Conservation (phyloP, 75 land plant genomes). For the Pinus albicaulis region DNA sequence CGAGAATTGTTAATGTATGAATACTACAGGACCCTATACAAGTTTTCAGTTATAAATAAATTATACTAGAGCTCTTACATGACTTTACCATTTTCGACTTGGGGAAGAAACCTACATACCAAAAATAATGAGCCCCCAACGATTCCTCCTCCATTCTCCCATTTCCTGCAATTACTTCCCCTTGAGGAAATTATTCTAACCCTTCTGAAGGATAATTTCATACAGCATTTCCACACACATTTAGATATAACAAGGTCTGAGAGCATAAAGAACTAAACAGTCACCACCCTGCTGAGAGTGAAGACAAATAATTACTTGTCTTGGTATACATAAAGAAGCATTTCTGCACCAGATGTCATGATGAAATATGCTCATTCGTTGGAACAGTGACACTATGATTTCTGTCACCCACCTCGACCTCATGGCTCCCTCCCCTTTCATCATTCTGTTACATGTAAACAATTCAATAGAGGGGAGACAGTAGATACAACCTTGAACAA, state of each 20-base stretch:
- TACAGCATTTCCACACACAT: background rate
- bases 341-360: background rate
- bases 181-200: background rate
- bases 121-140: background rate
- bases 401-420: background rate
- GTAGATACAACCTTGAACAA: background rate
- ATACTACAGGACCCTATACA: background rate
- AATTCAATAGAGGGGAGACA: background rate
- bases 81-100: background rate
- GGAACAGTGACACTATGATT: background rate
- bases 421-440: slow-evolving; percentile 6
- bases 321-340: background rate
- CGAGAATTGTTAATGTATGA: no score
- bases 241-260: background rate
- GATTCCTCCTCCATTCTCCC: background rate
- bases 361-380: slow-evolving; percentile 9
- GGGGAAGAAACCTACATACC: background rate
- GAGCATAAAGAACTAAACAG: background rate
- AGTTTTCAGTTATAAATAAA: background rate
- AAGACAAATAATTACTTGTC: background rate
- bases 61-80: background rate
- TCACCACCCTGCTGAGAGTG: background rate
- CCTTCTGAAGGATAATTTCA: background rate
- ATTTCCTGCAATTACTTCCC: slow-evolving; percentile 7
- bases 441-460: background rate